A percentile compares a stretch with the other conserved stretches of the same genome.
Conservation (phyloP, 1,284 basidiomycete species). For the Hortiboletus rubellus region DNA sequence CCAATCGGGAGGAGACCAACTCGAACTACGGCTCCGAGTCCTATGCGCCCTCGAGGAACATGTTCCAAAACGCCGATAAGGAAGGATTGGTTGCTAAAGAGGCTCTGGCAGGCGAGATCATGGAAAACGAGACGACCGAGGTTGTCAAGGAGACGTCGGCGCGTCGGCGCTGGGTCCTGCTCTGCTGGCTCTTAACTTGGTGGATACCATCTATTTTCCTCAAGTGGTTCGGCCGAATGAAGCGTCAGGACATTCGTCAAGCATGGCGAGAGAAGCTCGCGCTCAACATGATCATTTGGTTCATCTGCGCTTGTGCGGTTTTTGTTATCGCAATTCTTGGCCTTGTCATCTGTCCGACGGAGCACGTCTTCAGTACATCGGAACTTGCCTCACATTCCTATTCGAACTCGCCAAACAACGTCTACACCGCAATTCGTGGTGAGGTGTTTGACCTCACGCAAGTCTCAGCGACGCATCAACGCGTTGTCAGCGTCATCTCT, state of each 20-base stretch:
- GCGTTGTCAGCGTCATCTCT: constrained; percentile 75
- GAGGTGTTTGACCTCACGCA: constrained; percentile 86
- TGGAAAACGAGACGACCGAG: constrained; percentile 86
- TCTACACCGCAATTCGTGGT: constrained; percentile 83
- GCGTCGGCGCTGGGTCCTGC: constrained; percentile 83
- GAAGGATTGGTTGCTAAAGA: constrained; percentile 79
- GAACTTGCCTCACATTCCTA: constrained; percentile 79
- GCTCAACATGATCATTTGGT: constrained; percentile 96
- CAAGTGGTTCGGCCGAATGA: constrained; percentile 82
- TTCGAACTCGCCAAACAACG: constrained; percentile 65
- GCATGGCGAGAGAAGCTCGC: constrained; percentile 98
- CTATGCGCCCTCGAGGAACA: constrained; percentile 91
- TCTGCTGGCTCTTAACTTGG: constrained; percentile 91
- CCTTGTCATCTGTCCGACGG: constrained; percentile 88
- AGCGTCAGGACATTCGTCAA: constrained; percentile 90
- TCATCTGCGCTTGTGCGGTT: constrained; percentile 82
- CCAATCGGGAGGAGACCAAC: constrained; percentile 71
- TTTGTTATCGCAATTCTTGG: constrained; percentile 95
- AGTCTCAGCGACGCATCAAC: constrained; percentile 61
- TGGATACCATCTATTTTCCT: constrained; percentile 83
- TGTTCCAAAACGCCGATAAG: constrained; percentile 85
- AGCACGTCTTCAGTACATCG: constrained; percentile 82
- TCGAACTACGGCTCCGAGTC: constrained; percentile 86
- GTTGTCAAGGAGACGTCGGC: constrained; percentile 80
- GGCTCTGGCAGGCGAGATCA: constrained; percentile 73